Percentiles rank a stretch among this genome's conserved stretches.
Evolutionary conservation across 345 rosid genomes (phyloP).

Genomic region (Moricandia moricandioides): DNA sequence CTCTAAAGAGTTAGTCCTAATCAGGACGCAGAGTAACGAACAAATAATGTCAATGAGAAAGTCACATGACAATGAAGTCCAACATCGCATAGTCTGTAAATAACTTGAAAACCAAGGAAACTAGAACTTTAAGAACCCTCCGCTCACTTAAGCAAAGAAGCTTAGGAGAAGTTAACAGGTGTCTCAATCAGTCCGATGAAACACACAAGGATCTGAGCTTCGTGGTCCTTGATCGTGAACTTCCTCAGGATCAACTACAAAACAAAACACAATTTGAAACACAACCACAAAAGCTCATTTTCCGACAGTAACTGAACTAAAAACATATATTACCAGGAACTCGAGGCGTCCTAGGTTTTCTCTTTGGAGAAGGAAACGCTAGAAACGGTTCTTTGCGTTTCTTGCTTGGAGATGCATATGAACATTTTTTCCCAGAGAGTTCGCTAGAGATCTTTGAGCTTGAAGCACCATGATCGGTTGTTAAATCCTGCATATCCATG

Average conservation of each 20-base stretch:
- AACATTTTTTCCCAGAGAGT: background rate
- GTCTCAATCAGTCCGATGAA: background rate
- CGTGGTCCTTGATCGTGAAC: background rate
- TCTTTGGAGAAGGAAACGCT: conserved; percentile 18
- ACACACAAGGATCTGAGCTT: too few species aligned
- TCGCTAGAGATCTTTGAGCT: background rate
- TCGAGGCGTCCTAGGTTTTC: conserved; percentile 16
- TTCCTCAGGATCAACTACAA: background rate
- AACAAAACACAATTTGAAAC: background rate
- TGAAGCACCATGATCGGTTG: background rate
- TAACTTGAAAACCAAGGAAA: conserved; percentile 12
- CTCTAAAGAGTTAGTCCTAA: background rate
- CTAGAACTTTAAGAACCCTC: background rate
- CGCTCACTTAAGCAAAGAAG: background rate
- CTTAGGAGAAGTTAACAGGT: background rate
- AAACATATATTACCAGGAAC: background rate
- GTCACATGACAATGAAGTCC: background rate
- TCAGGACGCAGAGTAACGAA: background rate
- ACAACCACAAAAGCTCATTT: conserved; percentile 1
- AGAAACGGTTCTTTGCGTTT: background rate
- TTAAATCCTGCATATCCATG: background rate
- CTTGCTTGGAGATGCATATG: background rate
- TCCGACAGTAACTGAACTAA: background rate
- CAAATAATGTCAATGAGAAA: background rate
- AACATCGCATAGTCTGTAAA: background rate